Base-by-base conservation (phyloP, 345 rosid species). In the Draba incana region DNA sequence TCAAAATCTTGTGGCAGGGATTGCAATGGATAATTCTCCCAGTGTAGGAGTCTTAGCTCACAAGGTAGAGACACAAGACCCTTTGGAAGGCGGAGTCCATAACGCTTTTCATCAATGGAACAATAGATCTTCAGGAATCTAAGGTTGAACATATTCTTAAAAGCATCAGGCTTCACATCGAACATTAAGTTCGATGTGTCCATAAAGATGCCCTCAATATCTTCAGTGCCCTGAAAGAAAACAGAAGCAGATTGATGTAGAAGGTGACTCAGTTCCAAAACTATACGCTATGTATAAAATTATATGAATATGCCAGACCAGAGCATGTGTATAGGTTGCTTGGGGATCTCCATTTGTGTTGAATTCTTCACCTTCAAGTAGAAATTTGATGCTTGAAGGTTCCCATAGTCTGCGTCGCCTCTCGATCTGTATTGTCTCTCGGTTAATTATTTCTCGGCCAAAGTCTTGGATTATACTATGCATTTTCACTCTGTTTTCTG, bases 381-480 rank as follows among this genome's bases (percentile, higher is more conserved):
- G 69, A 1, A 30, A 28, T 8, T 41, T 14, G 6, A 74, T 46
- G 12, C 11, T 64, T 3, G 9, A 8, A 15, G 48, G 23, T 3
- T 56, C 55, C 75, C 72, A 80, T 25, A 74, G 50, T 10, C 72
- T 68, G 24, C 71, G 16, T 5, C 59, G 23, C 27, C 64, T 39
- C 10, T 54, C 39, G 1, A 57, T 72, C 9, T 58, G 58, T n/a
- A 2, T 5, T 3, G 16, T 30, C 49, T 66, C 75, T 25, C 55
- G 4, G 1, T 45, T 28, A 4, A 50, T 73, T 28, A 77, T 65
- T 53, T 80, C 58, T 1, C 57, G 27, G 7, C 77, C 74, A 47
- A 80, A 28, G 30, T 66, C 81, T 57, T 61, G 79, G 5, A 77
- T 33, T 2, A 80, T 3, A 2, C 27, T 64, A 43, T 71, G 66